Conservation (phyloP, 2,329 filamentous ascomycete species). For the Ophiostoma ulmi region DNA sequence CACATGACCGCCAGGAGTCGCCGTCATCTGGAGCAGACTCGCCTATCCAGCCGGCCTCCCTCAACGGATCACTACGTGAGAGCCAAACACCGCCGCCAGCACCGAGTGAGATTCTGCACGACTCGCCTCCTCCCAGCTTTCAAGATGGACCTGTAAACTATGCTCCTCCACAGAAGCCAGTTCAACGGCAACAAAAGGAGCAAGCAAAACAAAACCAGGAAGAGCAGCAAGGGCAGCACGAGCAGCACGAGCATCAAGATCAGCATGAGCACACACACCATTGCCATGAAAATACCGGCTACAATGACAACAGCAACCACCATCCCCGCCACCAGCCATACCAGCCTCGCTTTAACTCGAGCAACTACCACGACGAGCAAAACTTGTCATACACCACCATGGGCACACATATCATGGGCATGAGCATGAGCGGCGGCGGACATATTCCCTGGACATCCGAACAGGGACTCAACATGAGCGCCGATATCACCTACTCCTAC, state of each 20-base stretch:
- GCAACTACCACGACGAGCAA: constrained; percentile 18
- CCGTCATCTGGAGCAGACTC: not conserved
- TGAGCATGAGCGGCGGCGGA: constrained; percentile 1
- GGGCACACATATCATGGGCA: constrained; percentile 10
- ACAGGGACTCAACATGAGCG: constrained; percentile 18
- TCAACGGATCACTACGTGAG: not conserved
- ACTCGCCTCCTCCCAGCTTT: not conserved
- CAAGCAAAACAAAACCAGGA: not conserved
- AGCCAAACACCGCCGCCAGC: not conserved
- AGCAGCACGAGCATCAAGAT: not conserved
- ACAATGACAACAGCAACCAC: not conserved
- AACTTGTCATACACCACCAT: not conserved
- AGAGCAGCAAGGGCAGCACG: not conserved
- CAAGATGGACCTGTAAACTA: not conserved
- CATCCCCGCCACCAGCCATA: constrained; percentile 1
- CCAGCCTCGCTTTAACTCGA: constrained; percentile 12
- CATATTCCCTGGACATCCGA: constrained; percentile 18
- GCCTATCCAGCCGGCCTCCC: not conserved
- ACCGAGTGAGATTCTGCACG: not conserved
- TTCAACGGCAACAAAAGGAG: not conserved
- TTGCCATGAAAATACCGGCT: not conserved
- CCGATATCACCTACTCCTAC: constrained; percentile 37
- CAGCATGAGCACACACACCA: not conserved
- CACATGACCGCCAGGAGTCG: not conserved
- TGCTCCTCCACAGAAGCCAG: not conserved